Conservation (phyloP, 345 rosid genomes). For the Odontarrhena argentea region DNA sequence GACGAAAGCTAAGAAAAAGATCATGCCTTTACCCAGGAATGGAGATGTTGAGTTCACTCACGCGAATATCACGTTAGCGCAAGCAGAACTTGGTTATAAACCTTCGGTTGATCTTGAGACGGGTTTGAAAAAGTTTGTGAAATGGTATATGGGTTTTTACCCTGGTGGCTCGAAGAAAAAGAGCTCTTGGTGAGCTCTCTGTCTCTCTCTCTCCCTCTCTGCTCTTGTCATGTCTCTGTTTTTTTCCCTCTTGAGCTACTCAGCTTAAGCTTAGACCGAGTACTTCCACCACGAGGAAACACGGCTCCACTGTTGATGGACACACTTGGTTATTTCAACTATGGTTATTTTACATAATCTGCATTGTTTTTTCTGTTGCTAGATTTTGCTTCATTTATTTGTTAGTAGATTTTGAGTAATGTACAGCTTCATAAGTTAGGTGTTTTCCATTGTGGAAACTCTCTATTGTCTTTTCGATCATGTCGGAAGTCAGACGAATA, state of each 20-base stretch:
- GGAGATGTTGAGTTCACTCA: conserved; percentile 73
- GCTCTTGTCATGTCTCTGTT: conserved; percentile 3
- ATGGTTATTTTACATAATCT: conserved; percentile 28
- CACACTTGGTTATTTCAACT: conserved; percentile 25
- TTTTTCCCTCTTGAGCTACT: conserved; percentile 7
- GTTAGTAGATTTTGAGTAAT: conserved; percentile 38
- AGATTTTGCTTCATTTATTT: conserved; percentile 38
- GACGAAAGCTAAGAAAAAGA: conserved; percentile 60
- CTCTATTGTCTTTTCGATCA: conserved; percentile 1
- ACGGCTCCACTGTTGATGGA: conserved; percentile 12
- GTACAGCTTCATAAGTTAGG: conserved; percentile 35
- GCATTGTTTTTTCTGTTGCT: conserved; percentile 37
- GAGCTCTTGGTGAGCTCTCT: conserved; percentile 44
- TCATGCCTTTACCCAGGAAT: conserved; percentile 61
- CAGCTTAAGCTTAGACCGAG: conserved; percentile 15
- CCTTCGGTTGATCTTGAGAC: conserved; percentile 63
- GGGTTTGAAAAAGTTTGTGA: conserved; percentile 72
- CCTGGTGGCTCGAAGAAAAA: conserved; percentile 48
- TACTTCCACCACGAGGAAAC: conserved; percentile 16
- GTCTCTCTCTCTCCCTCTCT: not conserved
- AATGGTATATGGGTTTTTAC: conserved; percentile 65
- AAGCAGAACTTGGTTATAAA: conserved; percentile 58
- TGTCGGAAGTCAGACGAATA: conserved; percentile 28
- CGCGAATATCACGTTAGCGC: conserved; percentile 62
- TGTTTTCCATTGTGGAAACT: conserved; percentile 22